Conservation (phyloP, 345 rosid genomes). For the Mangifera indica region DNA sequence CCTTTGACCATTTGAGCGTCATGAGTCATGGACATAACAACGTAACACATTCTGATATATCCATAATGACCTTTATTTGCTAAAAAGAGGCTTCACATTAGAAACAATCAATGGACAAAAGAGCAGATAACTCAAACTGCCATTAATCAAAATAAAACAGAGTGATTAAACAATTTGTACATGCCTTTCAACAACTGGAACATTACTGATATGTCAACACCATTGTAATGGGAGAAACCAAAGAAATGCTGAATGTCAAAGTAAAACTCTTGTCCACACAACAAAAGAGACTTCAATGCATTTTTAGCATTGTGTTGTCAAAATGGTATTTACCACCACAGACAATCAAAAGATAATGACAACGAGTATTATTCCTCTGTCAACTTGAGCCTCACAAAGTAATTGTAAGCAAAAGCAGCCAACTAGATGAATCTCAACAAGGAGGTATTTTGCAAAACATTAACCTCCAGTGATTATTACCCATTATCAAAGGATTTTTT, state of each 20-base stretch:
- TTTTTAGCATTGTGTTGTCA: background rate
- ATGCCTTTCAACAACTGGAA: background rate
- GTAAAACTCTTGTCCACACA: background rate
- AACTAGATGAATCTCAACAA: background rate
- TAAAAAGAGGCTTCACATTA: background rate
- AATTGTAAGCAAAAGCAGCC: background rate
- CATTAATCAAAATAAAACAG: no score
- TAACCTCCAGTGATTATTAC: background rate
- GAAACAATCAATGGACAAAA: background rate
- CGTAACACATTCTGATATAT: background rate
- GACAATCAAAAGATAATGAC: background rate
- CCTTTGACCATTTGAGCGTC: background rate
- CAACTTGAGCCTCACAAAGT: background rate
- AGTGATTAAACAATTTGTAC: no score
- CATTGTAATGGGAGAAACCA: background rate
- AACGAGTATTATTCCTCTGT: background rate
- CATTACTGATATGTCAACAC: background rate
- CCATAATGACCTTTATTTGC: background rate
- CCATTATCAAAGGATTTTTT: background rate
- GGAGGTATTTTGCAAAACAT: background rate
- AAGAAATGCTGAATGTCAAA: background rate
- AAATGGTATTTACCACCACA: background rate
- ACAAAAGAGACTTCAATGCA: background rate
- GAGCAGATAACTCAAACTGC: no score
- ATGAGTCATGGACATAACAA: background rate